phyloP scores from a whole-genome alignment of 2,329 filamentous ascomycete species.

The Bisporella sp. region DNA sequence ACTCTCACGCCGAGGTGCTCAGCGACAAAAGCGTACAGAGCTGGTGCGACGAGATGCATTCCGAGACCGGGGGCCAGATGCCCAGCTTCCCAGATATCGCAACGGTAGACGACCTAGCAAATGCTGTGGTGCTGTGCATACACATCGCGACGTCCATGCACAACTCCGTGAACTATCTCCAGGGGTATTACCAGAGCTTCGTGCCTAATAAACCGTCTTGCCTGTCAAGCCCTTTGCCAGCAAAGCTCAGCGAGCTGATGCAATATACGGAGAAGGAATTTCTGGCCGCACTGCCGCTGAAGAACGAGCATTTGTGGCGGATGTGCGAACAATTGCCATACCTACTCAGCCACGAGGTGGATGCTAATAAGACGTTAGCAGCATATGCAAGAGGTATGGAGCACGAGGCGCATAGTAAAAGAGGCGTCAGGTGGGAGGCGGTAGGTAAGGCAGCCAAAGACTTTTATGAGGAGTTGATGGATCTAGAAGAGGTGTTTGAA shows the following conservation, averaged over 20 bases:
- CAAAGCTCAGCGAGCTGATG: slow-evolving; percentile 6
- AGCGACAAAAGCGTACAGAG: slow-evolving; percentile 28
- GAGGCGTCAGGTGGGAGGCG: not conserved
- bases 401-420: not conserved
- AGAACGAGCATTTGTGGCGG: slow-evolving; percentile 36
- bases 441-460: slow-evolving; percentile 1
- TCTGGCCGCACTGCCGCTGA: slow-evolving; percentile 33
- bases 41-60: slow-evolving; percentile 35
- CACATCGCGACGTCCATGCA: slow-evolving; percentile 44
- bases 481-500: not conserved
- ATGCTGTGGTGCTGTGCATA: slow-evolving; percentile 45
- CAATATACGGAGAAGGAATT: slow-evolving; percentile 4
- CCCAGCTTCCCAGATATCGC: slow-evolving; percentile 36
- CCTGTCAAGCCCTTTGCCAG: slow-evolving; percentile 30
- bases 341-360: slow-evolving; percentile 37
- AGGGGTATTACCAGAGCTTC: slow-evolving; percentile 43
- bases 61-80: slow-evolving; percentile 30
- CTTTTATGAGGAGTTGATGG: not conserved
- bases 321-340: slow-evolving; percentile 38
- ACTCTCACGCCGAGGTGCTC: slow-evolving; percentile 25
- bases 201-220: slow-evolving; percentile 37
- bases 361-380: slow-evolving; percentile 31
- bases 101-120: slow-evolving; percentile 34
- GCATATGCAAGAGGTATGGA: slow-evolving; percentile 1
- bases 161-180: slow-evolving; percentile 44